These are phyloP conservation scores for Microascus cirrosus DNA, from an alignment of 2,329 filamentous ascomycete species.

Conservation along the genomic window DNA sequence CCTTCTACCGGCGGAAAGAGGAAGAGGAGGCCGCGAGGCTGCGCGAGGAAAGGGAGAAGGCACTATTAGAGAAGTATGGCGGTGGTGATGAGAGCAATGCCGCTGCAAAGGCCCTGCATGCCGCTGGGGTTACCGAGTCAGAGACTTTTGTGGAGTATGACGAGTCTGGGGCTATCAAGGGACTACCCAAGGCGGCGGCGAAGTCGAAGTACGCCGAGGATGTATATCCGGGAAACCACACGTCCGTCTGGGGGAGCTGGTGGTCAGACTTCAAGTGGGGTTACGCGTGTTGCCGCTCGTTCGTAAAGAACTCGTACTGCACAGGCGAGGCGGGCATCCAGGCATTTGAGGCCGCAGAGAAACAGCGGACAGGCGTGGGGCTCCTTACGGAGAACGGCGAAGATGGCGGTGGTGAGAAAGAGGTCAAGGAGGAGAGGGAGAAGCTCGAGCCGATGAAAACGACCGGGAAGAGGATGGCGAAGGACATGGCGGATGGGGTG, in stretches of 20 bases:
- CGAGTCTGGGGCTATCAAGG: slow-evolving; percentile 79
- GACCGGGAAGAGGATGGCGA: slow-evolving; percentile 51
- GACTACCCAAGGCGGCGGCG: slow-evolving; percentile 61
- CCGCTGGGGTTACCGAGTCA: slow-evolving; percentile 60
- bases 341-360: slow-evolving; percentile 69
- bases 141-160: slow-evolving; percentile 93
- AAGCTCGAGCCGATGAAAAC: slow-evolving; percentile 14
- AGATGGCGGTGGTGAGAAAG: slow-evolving; percentile 15
- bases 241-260: slow-evolving; percentile 91
- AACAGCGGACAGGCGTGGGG: slow-evolving; percentile 36
- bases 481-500: slow-evolving; percentile 68
- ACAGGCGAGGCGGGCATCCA: slow-evolving; percentile 80
- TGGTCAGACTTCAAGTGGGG: slow-evolving; percentile 95
- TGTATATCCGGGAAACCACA: slow-evolving; percentile 81
- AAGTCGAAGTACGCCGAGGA: slow-evolving; percentile 93
- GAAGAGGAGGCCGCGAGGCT: slow-evolving; percentile 60
- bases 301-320: slow-evolving; percentile 93
- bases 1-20: slow-evolving; percentile 72
- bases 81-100: slow-evolving; percentile 33
- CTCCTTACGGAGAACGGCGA: slow-evolving; percentile 19
- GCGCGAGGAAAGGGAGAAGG: slow-evolving; percentile 55
- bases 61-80: slow-evolving; percentile 75
- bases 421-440: slow-evolving; percentile 10
- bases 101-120: slow-evolving; percentile 18
- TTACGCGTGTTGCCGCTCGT: slow-evolving; percentile 89